Evolutionary conservation across 257 asterid species (phyloP).

Genomic region (Verbena officinalis): DNA sequence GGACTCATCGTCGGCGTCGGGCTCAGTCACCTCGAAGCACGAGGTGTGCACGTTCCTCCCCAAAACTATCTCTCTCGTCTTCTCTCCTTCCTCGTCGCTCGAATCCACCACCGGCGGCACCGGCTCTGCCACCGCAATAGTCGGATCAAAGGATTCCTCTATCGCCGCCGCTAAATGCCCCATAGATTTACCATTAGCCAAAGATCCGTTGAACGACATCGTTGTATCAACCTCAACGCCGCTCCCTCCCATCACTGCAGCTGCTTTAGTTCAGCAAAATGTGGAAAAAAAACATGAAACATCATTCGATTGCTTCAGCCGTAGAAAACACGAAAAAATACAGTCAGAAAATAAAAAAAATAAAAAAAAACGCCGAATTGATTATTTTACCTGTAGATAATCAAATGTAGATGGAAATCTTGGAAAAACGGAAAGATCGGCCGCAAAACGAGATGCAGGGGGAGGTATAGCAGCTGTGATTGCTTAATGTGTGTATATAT

Average conservation of each 20-base stretch:
- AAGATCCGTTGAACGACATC: conserved; percentile 43
- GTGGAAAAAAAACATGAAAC: conserved; percentile 18
- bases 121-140: conserved; percentile 52
- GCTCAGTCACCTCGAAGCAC: conserved; percentile 89
- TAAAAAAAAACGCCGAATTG: conserved; percentile 14
- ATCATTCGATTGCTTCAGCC: neutral
- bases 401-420: neutral
- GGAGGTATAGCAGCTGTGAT: neutral
- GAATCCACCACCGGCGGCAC: conserved; percentile 53
- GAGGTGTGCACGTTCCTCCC: conserved; percentile 86
- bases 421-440: conserved; percentile 30
- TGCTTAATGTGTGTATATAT: neutral
- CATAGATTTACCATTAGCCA: conserved; percentile 35
- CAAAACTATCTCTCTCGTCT: conserved; percentile 65
- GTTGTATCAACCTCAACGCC: conserved; percentile 26
- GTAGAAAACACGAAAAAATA: neutral
- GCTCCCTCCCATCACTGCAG: conserved; percentile 53
- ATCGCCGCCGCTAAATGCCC: conserved; percentile 27
- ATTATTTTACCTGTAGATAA: conserved; percentile 25
- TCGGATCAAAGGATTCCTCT: conserved; percentile 50
- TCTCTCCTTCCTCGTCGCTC: conserved; percentile 26
- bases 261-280: conserved; percentile 18
- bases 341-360: neutral
- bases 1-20: conserved; percentile 86
- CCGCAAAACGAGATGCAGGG: conserved; percentile 30